Evolutionary conservation across 176 grass and related monocot species (phyloP).

Genomic region (Saccharum officinarum): DNA sequence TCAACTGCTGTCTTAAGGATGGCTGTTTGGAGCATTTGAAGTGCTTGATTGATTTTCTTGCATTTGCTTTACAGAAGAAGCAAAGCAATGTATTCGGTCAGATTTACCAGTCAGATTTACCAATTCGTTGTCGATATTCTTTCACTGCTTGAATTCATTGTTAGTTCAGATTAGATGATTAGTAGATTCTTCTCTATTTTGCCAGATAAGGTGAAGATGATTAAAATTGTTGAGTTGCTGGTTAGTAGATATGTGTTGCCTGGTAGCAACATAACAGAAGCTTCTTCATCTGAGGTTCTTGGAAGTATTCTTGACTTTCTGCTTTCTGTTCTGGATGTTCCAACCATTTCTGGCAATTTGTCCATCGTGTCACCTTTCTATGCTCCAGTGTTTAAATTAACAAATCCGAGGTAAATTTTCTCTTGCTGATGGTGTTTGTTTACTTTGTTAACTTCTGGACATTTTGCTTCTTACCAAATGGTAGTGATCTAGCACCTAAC

Average conservation of each 20-base stretch:
- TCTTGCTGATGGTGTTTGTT: not conserved
- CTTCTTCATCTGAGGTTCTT: not conserved
- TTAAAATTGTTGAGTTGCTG: slow-evolving; percentile 62
- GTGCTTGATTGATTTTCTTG: slow-evolving; percentile 62
- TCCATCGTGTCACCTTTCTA: slow-evolving; percentile 39
- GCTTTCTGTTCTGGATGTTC: not conserved
- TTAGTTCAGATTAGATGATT: slow-evolving; percentile 32
- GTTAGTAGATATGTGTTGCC: slow-evolving; percentile 27
- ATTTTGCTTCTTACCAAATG: not conserved
- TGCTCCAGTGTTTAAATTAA: slow-evolving; percentile 65
- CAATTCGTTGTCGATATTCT: slow-evolving; percentile 16
- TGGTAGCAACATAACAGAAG: not conserved
- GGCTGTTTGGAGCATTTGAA: slow-evolving; percentile 67
- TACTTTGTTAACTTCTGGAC: not conserved
- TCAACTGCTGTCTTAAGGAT: slow-evolving; percentile 49
- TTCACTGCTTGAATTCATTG: slow-evolving; percentile 14
- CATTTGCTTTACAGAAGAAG: slow-evolving; percentile 61
- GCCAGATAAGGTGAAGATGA: slow-evolving; percentile 59
- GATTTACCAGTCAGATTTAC: slow-evolving; percentile 48
- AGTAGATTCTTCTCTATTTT: slow-evolving; percentile 1
- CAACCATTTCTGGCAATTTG: not conserved
- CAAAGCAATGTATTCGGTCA: slow-evolving; percentile 54
- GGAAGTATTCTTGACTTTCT: not conserved
- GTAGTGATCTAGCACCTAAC: slow-evolving; percentile 3
- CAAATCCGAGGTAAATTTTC: slow-evolving; percentile 55